Percentiles rank a stretch among this genome's conserved stretches.
phyloP scores from a whole-genome alignment of 345 rosid genomes.

The Eucalyptus erythrocorys region DNA sequence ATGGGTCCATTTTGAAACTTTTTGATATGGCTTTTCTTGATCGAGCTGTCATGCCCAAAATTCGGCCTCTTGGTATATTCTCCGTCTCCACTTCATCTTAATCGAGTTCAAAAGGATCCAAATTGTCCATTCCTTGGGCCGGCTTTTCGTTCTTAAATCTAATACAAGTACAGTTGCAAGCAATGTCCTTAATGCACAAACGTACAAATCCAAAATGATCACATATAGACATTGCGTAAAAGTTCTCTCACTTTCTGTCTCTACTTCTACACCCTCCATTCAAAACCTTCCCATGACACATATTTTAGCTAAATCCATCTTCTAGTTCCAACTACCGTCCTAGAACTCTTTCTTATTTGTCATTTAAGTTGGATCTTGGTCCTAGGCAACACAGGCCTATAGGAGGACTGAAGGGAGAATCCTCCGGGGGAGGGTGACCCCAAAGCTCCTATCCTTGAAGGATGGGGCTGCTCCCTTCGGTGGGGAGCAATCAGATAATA shows the following conservation, averaged over 20 bases:
- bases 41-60: background rate
- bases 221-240: background rate
- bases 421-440: too few relatives aligned
- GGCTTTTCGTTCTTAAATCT: background rate
- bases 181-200: background rate
- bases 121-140: background rate
- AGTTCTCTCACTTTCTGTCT: background rate
- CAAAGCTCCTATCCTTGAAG: too few relatives aligned
- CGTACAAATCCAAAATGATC: background rate
- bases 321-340: background rate
- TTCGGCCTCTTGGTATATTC: background rate
- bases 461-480: too few relatives aligned
- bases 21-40: background rate
- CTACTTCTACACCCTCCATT: background rate
- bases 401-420: too few relatives aligned
- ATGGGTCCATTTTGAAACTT: background rate
- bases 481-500: too few relatives aligned
- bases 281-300: background rate
- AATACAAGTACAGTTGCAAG: background rate
- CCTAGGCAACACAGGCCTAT: too few relatives aligned
- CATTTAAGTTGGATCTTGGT: rapidly evolving
- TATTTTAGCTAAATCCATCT: background rate
- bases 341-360: background rate
- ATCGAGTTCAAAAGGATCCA: background rate
- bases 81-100: background rate